Conservation (phyloP, 129 eudicot species). For the Centella asiatica region DNA sequence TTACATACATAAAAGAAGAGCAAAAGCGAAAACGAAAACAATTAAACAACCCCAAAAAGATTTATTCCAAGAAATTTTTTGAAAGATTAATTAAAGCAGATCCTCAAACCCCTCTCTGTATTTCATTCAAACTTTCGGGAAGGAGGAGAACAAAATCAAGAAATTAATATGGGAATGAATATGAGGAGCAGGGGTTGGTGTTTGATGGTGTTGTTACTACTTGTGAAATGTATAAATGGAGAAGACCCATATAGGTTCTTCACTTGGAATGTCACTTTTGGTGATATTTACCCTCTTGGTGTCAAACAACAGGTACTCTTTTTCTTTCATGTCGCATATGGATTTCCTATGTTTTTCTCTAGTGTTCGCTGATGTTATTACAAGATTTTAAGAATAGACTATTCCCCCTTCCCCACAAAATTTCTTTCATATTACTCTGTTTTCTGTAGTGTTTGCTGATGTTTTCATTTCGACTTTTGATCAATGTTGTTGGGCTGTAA, state of each 20-base stretch:
- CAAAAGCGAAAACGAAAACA: background rate
- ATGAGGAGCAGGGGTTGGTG: slow-evolving; percentile 20
- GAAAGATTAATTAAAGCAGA: background rate
- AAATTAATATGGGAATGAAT: slow-evolving; percentile 11
- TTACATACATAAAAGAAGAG: too few species aligned
- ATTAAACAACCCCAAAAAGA: too few species aligned
- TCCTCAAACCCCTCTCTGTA: background rate
- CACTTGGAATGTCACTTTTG: slow-evolving; percentile 58
- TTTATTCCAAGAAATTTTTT: too few species aligned
- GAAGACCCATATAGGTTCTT: slow-evolving; percentile 63
- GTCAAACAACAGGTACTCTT: slow-evolving; percentile 52
- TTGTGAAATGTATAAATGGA: slow-evolving; percentile 18
- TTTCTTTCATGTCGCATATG: too few species aligned
- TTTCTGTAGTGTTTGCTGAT: too few species aligned
- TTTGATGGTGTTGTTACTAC: slow-evolving; percentile 15
- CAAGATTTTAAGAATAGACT: too few species aligned
- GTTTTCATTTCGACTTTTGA: too few species aligned
- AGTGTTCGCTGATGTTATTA: too few species aligned
- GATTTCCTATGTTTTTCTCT: too few species aligned
- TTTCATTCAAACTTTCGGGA: background rate
- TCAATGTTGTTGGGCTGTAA: too few species aligned
- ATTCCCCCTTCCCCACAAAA: too few species aligned
- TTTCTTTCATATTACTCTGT: too few species aligned
- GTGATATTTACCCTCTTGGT: slow-evolving; percentile 63
- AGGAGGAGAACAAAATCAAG: background rate